Base-by-base conservation (phyloP, 2,329 filamentous ascomycete species). In the Hymenoscyphus infarciens region DNA sequence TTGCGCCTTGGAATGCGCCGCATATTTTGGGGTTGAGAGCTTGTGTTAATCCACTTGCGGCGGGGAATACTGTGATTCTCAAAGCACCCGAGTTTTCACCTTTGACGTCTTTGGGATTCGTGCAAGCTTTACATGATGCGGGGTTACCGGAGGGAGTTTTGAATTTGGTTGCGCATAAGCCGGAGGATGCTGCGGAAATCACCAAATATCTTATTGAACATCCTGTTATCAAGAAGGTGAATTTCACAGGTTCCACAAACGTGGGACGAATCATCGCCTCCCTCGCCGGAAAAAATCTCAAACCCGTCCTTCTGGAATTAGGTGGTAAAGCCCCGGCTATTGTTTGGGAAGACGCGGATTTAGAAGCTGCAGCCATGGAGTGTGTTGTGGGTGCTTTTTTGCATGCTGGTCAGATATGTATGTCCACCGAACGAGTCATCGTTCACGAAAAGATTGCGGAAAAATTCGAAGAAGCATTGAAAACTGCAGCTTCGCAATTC, bases 281-380 rank as follows among this genome's bases (percentile, higher is more conserved):
- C 22, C 81, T 84, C 8, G 89, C 89, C 0, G 92, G 89, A 31
- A 84, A 89, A 72, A 78, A 89, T 69, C 80, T 95, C 49, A 96
- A 96, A 79, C 91, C 91, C 0, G 82, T 90, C 0, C 78, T 96
- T 1, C 82, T 96, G 70, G 92, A 96, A 75, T 80, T 96, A 0
- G 92, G 92, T 3, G 92, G 92, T 55, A 96, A 96, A 75, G 88
- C 89, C 0, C 86, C 86, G 0, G 87, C 89, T 1, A 88, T 96
- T 64, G 86, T 96, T 0, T 86, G 89, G 74, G 87, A 90, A 58
- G 92, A 96, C 74, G 91, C 92, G 15, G 84, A 96, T 71, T 73
- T 96, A 49, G 82, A 89, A 33, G 80, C 84, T 27, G 91, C 92
- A 0, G 92, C 90, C 0, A 74, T 80, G 13, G 83, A 86, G 69